Percentiles rank a stretch among this genome's conserved stretches.
These are phyloP conservation scores for Xenosphaeropsis pyriputrescens DNA, from an alignment of 2,329 filamentous ascomycete species.

Conservation along the genomic window DNA sequence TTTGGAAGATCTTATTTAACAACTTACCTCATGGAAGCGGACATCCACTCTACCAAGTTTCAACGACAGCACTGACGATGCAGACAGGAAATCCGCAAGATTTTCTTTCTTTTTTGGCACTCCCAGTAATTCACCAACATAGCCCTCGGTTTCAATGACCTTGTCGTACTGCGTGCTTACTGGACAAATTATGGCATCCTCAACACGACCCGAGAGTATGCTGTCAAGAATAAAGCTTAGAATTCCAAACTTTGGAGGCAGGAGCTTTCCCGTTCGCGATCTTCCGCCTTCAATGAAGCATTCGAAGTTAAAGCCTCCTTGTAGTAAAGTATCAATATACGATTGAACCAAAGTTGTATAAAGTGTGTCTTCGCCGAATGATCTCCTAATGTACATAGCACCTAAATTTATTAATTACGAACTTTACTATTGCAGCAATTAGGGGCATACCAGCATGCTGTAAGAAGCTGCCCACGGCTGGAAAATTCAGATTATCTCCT, in stretches of 20 bases:
- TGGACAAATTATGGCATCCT: constrained; percentile 86
- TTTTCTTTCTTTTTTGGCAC: constrained; percentile 95
- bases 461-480: constrained; percentile 74
- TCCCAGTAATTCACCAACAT: constrained; percentile 85
- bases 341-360: constrained; percentile 90
- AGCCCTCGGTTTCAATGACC: constrained; percentile 94
- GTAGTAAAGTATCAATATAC: constrained; percentile 85
- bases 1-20: no score
- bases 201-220: constrained; percentile 70
- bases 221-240: constrained; percentile 85
- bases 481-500: constrained; percentile 93
- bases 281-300: constrained; percentile 96
- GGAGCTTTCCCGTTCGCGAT: constrained; percentile 81
- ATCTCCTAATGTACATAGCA: constrained; percentile 89
- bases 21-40: constrained; percentile 60
- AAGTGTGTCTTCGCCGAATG: constrained; percentile 81
- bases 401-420: constrained; percentile 22
- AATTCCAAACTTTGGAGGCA: constrained; percentile 93
- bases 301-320: constrained; percentile 86
- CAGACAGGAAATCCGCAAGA: constrained; percentile 74
- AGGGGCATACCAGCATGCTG: constrained; percentile 65
- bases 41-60: constrained; percentile 88
- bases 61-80: constrained; percentile 72
- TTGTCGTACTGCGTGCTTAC: constrained; percentile 98
- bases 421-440: not conserved